Conservation (phyloP, 352 stramenopile species). For the Thalassiosira mediterranea region DNA sequence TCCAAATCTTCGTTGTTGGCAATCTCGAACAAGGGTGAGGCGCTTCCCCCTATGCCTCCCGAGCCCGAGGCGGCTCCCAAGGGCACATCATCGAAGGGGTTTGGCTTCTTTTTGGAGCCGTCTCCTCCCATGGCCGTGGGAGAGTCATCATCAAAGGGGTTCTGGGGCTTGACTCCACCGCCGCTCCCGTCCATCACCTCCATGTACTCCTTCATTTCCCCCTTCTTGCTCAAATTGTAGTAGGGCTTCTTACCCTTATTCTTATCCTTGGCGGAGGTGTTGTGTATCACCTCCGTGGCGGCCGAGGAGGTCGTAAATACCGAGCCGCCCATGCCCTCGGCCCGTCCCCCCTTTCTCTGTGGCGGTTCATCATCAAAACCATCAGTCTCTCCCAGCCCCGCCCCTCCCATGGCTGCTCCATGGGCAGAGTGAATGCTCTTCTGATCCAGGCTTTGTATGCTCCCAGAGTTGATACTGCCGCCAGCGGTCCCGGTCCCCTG, state of each 20-base stretch:
- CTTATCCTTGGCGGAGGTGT: not conserved
- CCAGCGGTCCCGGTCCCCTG: not conserved
- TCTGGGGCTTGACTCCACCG: not conserved
- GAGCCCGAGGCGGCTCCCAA: no score
- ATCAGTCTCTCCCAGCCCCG: no score
- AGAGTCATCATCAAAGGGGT: not conserved
- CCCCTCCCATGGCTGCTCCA: no score
- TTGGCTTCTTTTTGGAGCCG: not conserved
- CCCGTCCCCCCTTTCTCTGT: not conserved
- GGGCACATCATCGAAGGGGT: not conserved
- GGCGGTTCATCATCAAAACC: no score
- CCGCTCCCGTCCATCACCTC: slow-evolving; percentile 9
- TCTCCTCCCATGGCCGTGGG: not conserved
- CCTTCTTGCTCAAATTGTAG: slow-evolving; percentile 11
- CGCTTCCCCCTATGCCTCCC: no score
- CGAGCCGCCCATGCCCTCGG: not conserved
- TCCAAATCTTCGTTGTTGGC: not conserved
- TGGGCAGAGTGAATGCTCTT: no score
- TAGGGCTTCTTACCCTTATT: not conserved
- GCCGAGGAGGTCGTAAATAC: slow-evolving; percentile 2
- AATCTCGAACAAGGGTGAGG: slow-evolving; percentile 9
- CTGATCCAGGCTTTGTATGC: no score
- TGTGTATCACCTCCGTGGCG: not conserved
- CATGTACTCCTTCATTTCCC: not conserved
- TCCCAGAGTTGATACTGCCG: no score